phyloP scores from a whole-genome alignment of 2,329 filamentous ascomycete species.

The Neonectria hederae region DNA sequence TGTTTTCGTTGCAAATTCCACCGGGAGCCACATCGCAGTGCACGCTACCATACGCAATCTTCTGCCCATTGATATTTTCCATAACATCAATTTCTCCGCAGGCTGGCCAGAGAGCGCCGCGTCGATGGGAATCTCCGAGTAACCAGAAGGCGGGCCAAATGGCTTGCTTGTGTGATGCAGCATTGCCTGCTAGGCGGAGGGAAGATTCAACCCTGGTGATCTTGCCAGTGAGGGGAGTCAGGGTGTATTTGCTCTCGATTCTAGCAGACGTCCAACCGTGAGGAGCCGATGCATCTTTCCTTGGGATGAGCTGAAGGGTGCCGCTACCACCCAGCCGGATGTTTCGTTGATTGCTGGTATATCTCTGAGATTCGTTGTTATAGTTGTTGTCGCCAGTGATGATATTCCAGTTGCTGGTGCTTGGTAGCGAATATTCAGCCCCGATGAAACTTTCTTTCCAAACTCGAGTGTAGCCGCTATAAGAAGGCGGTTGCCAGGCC shows the following conservation, averaged over 20 bases:
- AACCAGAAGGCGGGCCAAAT: constrained; percentile 70
- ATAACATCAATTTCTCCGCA: constrained; percentile 68
- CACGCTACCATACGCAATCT: constrained; percentile 57
- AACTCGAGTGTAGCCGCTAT: constrained; percentile 51
- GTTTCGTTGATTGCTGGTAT: constrained; percentile 58
- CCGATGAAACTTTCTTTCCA: constrained; percentile 60
- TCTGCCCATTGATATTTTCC: constrained; percentile 62
- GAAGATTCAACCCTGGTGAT: constrained; percentile 57
- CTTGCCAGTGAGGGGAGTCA: constrained; percentile 57
- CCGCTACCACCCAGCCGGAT: constrained; percentile 60
- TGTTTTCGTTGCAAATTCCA: constrained; percentile 62
- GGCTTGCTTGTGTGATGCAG: constrained; percentile 57
- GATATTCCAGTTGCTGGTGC: constrained; percentile 53
- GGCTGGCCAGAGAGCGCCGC: constrained; percentile 59
- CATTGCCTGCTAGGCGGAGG: constrained; percentile 58
- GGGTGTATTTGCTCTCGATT: constrained; percentile 59
- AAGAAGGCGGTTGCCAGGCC: constrained; percentile 52
- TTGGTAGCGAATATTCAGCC: constrained; percentile 44
- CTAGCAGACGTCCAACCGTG: constrained; percentile 64
- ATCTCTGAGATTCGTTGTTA: constrained; percentile 64
- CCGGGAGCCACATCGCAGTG: constrained; percentile 60
- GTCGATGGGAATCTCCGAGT: constrained; percentile 59
- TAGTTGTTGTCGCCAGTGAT: constrained; percentile 52
- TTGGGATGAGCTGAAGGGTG: constrained; percentile 63
- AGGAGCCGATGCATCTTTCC: constrained; percentile 47